Base-by-base conservation (phyloP, 192 early-diverging fungal genomes). In the Helicostylum pulchrum region DNA sequence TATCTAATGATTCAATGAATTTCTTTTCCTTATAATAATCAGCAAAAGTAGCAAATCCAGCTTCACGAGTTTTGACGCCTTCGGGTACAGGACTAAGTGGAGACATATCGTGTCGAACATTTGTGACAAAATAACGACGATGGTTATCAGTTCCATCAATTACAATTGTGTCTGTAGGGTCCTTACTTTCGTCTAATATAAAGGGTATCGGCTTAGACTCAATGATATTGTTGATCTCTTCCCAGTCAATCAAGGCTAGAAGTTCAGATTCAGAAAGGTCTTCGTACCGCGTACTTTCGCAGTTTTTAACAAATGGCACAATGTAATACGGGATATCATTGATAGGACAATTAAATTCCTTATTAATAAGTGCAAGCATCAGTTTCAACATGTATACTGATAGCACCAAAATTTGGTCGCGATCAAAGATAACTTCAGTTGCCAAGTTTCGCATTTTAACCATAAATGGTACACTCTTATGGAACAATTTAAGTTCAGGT, bases 281-380 rank as follows among this genome's bases (percentile, higher is more conserved):
- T 52, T 78, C 63, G 48, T 77, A 67, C 10, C 68, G 61, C 0
- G 71, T 68, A 49, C 63, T 51, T 12, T 77, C 66, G 0, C 31
- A 49, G 39, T 44, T 17, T 32, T 20, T 45, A 9, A 66, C 54
- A 4, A 82, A 48, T 1, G 90, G 90, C 1, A 75, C 83, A 23
- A 91, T 23, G 31, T 88, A 73, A 32, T 78, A 83, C 0, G 87
- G 78, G 43, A 85, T 66, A 30, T 79, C 70, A 12, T 76, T 73
- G 23, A 78, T 46, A 4, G 72, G 57, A 68, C 87, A 88, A 20
- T 65, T 46, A 54, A 84, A 80, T 4, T 68, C 73, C 57, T 72
- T 74, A 21, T 79, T 75, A 31, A 76, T 61, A 6, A 87, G 69
- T 7, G 82, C 75, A 7, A 68, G 54, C 42, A 86, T 65, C 7